Base-by-base conservation (phyloP, 192 early-diverging fungal genomes). In the Gaertneriomyces semiglobifer region DNA sequence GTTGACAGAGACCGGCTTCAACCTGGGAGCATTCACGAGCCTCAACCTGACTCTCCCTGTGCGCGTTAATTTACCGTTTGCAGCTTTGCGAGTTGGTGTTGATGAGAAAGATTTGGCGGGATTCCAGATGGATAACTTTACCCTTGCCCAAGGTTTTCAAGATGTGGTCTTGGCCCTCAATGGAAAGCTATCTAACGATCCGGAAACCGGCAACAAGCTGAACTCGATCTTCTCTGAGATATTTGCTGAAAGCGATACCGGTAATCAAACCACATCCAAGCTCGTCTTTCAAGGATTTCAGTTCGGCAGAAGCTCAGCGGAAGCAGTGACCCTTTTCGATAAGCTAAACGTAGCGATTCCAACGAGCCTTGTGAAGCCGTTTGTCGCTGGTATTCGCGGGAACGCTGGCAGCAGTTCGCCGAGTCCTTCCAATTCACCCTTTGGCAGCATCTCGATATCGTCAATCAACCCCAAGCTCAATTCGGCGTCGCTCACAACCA, bases 201-300 rank as follows among this genome's bases (percentile, higher is more conserved):
- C 63, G 6, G 47, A 42, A 18, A 25, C 48, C 41, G 63, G 63
- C 2, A 42, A 39, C 20, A 64, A 64, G 52, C 52, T 64, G 8
- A 20, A 47, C 50, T 39, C 50, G 14, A 64, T 64, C 51, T n/a
- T 54, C 5, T 53, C 38, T 4, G 5, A n/a, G 6, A 4, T 64
- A 2, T 50, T n/a, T 50, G 48, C 48, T 14, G 53, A 7, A n/a
- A 53, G 12, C 33, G 47, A n/a, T 6, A 14, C 14, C n/a, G 44
- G 6, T 10, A 44, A 45, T 44, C 0, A 11, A 57, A 19, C 50
- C 5, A n/a, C 63, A 25, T 47, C 44, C 63, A 12, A 12, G n/a
- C 63, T 64, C n/a, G 52, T 64, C 6, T 40, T 64, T 16, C 63
- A 64, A 64, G 63, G 63, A 51, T n/a, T 64, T 19, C 50, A 64